Conservation (phyloP, 2,329 filamentous ascomycete genomes). For the Claviceps maximensis region DNA sequence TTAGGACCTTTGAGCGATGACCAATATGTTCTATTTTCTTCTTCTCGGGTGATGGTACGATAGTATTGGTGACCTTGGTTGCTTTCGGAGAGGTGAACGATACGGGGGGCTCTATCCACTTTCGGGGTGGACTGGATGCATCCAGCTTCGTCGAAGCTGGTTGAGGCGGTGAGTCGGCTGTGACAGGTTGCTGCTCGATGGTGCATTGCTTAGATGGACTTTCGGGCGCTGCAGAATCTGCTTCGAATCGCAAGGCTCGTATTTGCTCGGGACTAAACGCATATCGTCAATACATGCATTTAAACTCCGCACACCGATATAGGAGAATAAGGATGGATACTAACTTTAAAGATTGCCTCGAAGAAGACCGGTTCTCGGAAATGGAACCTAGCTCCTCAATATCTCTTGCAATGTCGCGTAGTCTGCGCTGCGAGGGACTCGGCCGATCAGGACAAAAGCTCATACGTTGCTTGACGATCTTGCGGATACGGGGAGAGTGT, state of each 20-base stretch:
- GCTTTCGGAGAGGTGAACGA: conserved; percentile 17
- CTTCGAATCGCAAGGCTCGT: conserved; percentile 40
- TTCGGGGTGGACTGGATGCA: conserved; percentile 11
- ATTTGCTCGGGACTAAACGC: conserved; percentile 46
- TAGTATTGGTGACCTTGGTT: conserved; percentile 7
- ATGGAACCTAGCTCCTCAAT: conserved; percentile 43
- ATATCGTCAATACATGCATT: neutral
- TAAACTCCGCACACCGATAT: neutral
- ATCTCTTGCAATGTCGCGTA: conserved; percentile 43
- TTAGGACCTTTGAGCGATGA: neutral
- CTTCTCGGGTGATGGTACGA: conserved; percentile 16
- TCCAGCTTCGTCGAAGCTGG: conserved; percentile 7
- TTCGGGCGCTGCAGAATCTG: conserved; percentile 54
- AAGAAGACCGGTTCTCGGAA: conserved; percentile 54
- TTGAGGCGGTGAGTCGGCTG: conserved; percentile 34
- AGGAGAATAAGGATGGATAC: conserved; percentile 13
- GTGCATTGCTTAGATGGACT: conserved; percentile 46
- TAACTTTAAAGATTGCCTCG: conserved; percentile 56
- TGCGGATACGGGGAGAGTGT: conserved; percentile 27
- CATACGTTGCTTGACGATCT: conserved; percentile 26
- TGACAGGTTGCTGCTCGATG: conserved; percentile 42
- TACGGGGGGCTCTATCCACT: conserved; percentile 18
- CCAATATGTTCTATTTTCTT: conserved; percentile 7
- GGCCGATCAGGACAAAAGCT: conserved; percentile 26
- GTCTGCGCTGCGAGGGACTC: conserved; percentile 41